Evolutionary conservation across 441 rosid genomes (phyloP).

Genomic region (Francoa sonchifolia): DNA sequence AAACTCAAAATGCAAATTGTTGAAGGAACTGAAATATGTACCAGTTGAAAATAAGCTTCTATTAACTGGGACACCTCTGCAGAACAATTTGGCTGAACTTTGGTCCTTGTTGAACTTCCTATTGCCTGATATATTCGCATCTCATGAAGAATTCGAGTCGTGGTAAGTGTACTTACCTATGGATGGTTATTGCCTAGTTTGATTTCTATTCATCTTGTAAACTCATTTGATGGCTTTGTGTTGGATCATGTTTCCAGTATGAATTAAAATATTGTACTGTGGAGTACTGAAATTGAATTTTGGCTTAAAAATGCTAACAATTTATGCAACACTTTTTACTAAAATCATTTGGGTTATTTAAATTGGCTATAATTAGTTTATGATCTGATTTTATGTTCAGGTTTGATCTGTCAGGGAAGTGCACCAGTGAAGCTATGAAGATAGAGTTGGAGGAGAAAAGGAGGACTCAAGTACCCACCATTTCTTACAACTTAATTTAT

Average conservation of each 20-base stretch:
- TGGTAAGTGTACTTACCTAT: conserved; percentile 34
- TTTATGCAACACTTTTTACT: too few relatives aligned
- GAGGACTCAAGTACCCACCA: conserved; percentile 47
- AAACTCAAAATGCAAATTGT: conserved; percentile 68
- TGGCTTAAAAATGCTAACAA: too few relatives aligned
- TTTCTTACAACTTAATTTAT: too few relatives aligned
- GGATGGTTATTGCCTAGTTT: neutral
- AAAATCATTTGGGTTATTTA: too few relatives aligned
- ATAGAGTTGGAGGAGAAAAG: conserved; percentile 82
- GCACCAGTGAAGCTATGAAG: conserved; percentile 28
- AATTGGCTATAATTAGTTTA: conserved; percentile 1
- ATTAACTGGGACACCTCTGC: conserved; percentile 92
- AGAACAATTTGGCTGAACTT: conserved; percentile 89
- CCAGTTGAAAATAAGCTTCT: conserved; percentile 69
- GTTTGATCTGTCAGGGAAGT: conserved; percentile 84
- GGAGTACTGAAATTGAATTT: too few relatives aligned
- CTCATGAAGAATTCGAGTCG: conserved; percentile 90
- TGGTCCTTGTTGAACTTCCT: conserved; percentile 92
- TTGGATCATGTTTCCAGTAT: too few relatives aligned
- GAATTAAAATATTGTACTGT: too few relatives aligned
- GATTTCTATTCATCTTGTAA: neutral
- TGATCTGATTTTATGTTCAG: conserved; percentile 23
- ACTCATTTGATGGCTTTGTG: too few relatives aligned
- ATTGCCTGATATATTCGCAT: conserved; percentile 86
- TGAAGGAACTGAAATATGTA: conserved; percentile 49